phyloP scores from a whole-genome alignment of 495 filamentous ascomycete species.

The Aspergillus incahuasiensis region DNA sequence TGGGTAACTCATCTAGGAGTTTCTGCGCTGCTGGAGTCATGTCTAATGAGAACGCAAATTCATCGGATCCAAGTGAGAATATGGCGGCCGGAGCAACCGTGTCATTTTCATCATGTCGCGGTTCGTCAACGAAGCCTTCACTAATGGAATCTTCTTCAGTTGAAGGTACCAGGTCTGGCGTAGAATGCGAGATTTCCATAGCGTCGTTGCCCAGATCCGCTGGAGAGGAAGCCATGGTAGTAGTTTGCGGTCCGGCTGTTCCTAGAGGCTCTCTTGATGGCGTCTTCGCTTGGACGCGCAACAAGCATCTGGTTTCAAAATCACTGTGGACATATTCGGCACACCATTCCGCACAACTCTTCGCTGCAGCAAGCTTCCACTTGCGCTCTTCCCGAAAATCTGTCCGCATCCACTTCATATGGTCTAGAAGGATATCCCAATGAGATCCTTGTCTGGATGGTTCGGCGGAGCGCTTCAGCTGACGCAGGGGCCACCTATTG shows the following conservation, averaged over 20 bases:
- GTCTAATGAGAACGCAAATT: constrained; percentile 73
- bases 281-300: constrained; percentile 60
- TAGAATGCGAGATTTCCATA: constrained; percentile 43
- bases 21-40: constrained; percentile 73
- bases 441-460: constrained; percentile 70
- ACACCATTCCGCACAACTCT: constrained; percentile 71
- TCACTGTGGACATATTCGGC: constrained; percentile 69
- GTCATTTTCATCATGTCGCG: constrained; percentile 34
- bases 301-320: constrained; percentile 52
- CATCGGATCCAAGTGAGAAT: constrained; percentile 75
- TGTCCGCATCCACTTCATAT: constrained; percentile 96
- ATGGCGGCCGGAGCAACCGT: constrained; percentile 63
- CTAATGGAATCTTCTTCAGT: constrained; percentile 53
- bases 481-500: constrained; percentile 86
- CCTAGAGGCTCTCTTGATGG: constrained; percentile 18
- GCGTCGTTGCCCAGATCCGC: constrained; percentile 33
- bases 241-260: constrained; percentile 19
- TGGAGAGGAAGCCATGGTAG: constrained; percentile 21
- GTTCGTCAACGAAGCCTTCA: constrained; percentile 46
- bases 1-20: constrained; percentile 77
- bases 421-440: constrained; percentile 78
- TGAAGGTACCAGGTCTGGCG: constrained; percentile 68
- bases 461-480: constrained; percentile 73
- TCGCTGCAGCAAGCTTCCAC: constrained; percentile 82
- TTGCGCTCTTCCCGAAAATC: constrained; percentile 93